phyloP scores from a whole-genome alignment of 2,329 filamentous ascomycete genomes.

The Achaetomium macrosporum region DNA sequence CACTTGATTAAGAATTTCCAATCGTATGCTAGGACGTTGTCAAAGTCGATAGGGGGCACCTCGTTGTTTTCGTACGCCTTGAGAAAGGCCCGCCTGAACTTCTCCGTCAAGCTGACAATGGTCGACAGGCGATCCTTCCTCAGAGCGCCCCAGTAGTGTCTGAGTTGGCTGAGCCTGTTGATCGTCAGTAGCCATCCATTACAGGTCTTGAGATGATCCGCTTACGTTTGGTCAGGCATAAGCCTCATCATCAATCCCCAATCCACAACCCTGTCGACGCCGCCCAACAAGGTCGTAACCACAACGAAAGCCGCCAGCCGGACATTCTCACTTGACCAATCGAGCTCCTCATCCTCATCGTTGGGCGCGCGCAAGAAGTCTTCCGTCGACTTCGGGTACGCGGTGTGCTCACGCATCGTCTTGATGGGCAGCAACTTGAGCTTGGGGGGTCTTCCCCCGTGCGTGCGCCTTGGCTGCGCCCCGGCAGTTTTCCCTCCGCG shows the following conservation, averaged over 20 bases:
- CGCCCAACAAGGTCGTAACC: conserved; percentile 53
- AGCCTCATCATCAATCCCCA: conserved; percentile 53
- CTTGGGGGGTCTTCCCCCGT: conserved; percentile 24
- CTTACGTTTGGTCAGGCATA: conserved; percentile 45
- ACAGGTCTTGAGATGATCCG: not conserved
- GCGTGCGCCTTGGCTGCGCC: conserved; percentile 5
- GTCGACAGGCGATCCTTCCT: conserved; percentile 46
- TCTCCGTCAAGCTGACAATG: conserved; percentile 51
- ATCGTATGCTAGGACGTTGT: conserved; percentile 59
- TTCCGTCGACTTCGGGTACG: conserved; percentile 29
- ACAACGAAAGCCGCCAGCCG: conserved; percentile 54
- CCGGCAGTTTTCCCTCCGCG: conserved; percentile 6
- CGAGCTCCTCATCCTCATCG: conserved; percentile 31
- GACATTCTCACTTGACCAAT: conserved; percentile 39
- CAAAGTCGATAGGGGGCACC: conserved; percentile 56
- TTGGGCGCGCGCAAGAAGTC: conserved; percentile 30
- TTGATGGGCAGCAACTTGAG: conserved; percentile 26
- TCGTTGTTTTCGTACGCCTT: conserved; percentile 59
- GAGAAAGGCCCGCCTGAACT: conserved; percentile 62
- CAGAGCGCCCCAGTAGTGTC: conserved; percentile 50
- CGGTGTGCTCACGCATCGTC: conserved; percentile 29
- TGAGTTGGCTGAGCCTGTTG: conserved; percentile 40
- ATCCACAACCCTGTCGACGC: conserved; percentile 53
- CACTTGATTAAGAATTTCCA: conserved; percentile 63
- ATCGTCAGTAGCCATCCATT: conserved; percentile 2